Base-by-base conservation (phyloP, 345 rosid genomes). In the Lagerstroemia speciosa region DNA sequence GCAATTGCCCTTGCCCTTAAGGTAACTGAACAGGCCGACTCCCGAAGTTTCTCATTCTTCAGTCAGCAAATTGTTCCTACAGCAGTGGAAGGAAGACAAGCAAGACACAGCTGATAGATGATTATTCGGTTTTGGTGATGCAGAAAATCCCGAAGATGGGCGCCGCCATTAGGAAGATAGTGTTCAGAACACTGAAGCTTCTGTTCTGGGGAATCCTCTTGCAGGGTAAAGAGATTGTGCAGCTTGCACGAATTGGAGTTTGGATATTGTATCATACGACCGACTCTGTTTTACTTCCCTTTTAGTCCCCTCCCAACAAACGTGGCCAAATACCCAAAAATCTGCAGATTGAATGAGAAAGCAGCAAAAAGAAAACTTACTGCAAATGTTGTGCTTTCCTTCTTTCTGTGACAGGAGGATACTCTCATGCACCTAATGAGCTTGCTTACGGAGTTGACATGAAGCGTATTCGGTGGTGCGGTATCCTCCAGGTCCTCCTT, bases 1-100 rank as follows among this genome's bases (percentile, higher is more conserved):
- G 88, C 93, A 16, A 82, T 87, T 30, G 87, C 93, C 43, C 83
- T 85, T 3, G 93, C 93, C 63, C 78, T 87, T 70, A 84, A 87
- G 93, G 90, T 85, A 70, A 22, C 37, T 29, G 4, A 7, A 29
- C 57, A 41, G 36, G 69, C 57, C 32, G 27, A 22, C 29, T 53
- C 61, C 61, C 61, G 14, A 3, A 24, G 9, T n/a, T 36, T 8
- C 3, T 36, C 38, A 36, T 36, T 36, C 38, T 36, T 36, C 38
- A 36, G n/a, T n/a, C 57, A 52, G 6, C 2, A 6, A 52, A 20
- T 52, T 52, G 26, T n/a, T 52, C 5, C 57, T 20, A 52, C 5
- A 20, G 5, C 19, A 20, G 8, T n/a, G 30, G 61, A 53, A 53
- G 61, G 8, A 24, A 6, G 6, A 43, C 17, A 53, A 24, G 22